Evolutionary conservation across 768 basidiomycete species (phyloP), one percentile per base, ranked within the genome.

Genomic region (Mycena sanguinolenta): DNA sequence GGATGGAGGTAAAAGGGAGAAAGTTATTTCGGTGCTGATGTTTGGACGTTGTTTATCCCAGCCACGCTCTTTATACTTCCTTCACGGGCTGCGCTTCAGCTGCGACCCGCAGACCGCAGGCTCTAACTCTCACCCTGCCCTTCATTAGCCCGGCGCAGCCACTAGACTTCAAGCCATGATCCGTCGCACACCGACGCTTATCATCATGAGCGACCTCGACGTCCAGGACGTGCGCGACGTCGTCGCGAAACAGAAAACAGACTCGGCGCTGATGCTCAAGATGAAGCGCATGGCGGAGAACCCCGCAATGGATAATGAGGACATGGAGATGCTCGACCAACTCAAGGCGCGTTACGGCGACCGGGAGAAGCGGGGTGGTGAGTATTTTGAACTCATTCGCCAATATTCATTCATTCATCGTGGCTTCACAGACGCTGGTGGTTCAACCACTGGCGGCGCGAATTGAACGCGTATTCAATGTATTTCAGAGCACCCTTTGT

Each of bases 191-290:
- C 93, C 94, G 7, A 94, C 94, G 1, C 85, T 92, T 64, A 92
- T 95, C 72, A 87, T 86, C 32, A 89, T 95, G 88, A 88, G 84
- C 69, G 93, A 95, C 78, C 79, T 84, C 25, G 94, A 95, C 77
- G 91, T 95, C 32, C 91, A 95, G 82, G 93, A 94, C 70, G 84
- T 95, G 49, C 89, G 93, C 49, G 88, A 91, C 58, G 79, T 91
- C 75, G 83, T 89, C 5, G 81, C 82, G 28, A 82, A 86, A 72
- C 86, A 88, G 69, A 88, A 84, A 70, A 75, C 80, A 10, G 84
- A 86, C 6, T 77, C 78, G 19, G 77, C 81, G 2, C 77, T 83
- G 55, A 77, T 86, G 65, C 65, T 77, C 49, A 86, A 83, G 59
- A 83, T 87, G 81, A 87, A 86, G 76, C 76, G 78, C 25, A 78